phyloP scores from a whole-genome alignment of 2,329 filamentous ascomycete genomes.

The Exophiala sp. region DNA sequence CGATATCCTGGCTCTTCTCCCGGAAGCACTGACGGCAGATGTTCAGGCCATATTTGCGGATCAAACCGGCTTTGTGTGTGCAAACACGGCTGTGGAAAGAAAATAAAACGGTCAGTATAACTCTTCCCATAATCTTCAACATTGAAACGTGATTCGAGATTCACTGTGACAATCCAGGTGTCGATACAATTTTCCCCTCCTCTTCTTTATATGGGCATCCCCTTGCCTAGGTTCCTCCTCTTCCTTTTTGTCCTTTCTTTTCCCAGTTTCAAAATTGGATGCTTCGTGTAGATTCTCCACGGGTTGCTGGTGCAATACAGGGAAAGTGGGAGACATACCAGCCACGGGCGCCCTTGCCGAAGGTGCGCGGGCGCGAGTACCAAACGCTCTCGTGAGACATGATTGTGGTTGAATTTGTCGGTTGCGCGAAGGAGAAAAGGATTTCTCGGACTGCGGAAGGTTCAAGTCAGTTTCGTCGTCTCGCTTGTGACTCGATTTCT shows the following conservation, averaged over 20 bases:
- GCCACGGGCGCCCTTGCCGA: slow-evolving; percentile 29
- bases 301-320: too few relatives aligned
- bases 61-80: slow-evolving; percentile 97
- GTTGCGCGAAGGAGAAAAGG: background rate
- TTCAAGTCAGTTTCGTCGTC: background rate
- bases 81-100: slow-evolving; percentile 60
- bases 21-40: slow-evolving; percentile 68
- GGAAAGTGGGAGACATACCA: slow-evolving; percentile 26
- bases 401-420: slow-evolving; percentile 39
- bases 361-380: slow-evolving; percentile 90
- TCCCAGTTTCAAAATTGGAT: background rate
- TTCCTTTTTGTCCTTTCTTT: background rate
- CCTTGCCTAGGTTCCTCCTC: background rate
- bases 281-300: too few relatives aligned
- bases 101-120: slow-evolving; percentile 26
- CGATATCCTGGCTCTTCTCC: slow-evolving; percentile 62
- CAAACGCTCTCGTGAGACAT: slow-evolving; percentile 96
- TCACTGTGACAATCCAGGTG: too few relatives aligned
- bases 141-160: background rate
- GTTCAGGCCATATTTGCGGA: slow-evolving; percentile 97
- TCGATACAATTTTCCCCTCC: background rate
- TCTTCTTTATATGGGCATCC: background rate
- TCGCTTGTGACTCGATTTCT: background rate
- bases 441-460: background rate
- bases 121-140: background rate